Base-by-base conservation (phyloP, 225 moss, liverwort and hornwort genomes). In the Physcomitrium patens region DNA sequence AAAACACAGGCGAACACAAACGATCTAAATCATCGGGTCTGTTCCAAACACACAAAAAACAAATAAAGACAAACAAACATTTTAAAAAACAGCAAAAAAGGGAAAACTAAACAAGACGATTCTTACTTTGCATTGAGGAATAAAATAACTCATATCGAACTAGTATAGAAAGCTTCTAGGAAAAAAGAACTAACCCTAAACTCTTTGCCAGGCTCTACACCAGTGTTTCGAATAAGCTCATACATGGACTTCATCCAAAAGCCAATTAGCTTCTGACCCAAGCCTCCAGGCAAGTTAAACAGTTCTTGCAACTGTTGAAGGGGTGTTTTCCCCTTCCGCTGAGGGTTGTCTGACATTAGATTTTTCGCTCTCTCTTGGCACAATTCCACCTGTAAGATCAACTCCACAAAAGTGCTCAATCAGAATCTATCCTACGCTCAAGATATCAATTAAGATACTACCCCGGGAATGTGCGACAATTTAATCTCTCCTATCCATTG, bases 201-300 rank as follows among this genome's bases (percentile, higher is more conserved):
- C 69, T 99, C 97, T 76, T 93, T 95, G 64, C 97, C 97, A 83
- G 97, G 97, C 81, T 99, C 95, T 71, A 99, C 83, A 63, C 97
- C 97, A 43, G 94, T 94, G 84, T 90, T 99, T 59, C 95, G 89
- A 60, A 95, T 84, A 71, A 91, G 89, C 69, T 89, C 93, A 80
- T 99, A 99, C 79, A 95, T 77, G 51, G 91, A 91, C 75, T 93
- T 94, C 24, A 93, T 72, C 48, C 85, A 87, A 74, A 90, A 90
- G 74, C 82, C 84, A 66, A 95, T 87, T 41, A 99, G 65, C 85
- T 95, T 99, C 71, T 89, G 85, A 48, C 91, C 95, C 50, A 95
- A 26, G 9, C 93, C 89, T n/a, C 97, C 97, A 12, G 93, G 94
- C 65, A 83, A 79, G 67, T 67, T 77, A 22, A 99, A 84, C 67